These are phyloP conservation scores for Pichia inconspicua DNA, from an alignment of 1,139 yeast species.

Conservation along the genomic window DNA sequence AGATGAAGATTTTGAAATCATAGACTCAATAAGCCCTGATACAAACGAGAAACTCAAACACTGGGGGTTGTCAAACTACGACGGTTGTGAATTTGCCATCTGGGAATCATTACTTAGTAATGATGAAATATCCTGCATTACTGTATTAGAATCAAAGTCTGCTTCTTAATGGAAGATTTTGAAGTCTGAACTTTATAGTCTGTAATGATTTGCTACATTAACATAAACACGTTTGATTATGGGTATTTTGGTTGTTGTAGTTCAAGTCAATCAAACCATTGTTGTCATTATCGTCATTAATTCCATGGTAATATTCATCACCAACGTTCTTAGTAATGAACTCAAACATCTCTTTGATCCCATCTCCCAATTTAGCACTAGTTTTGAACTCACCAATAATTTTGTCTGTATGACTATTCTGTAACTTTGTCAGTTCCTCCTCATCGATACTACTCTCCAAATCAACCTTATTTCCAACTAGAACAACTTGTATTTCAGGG, in stretches of 20 bases:
- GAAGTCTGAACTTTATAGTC: too few relatives aligned
- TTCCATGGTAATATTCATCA: slow-evolving; percentile 24
- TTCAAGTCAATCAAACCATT: slow-evolving; percentile 23
- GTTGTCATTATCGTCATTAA: slow-evolving; percentile 12
- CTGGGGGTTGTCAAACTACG: slow-evolving; percentile 50
- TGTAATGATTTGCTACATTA: neutral
- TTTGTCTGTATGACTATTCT: slow-evolving; percentile 11
- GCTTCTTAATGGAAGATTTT: too few relatives aligned
- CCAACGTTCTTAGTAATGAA: slow-evolving; percentile 35
- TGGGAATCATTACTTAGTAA: slow-evolving; percentile 46
- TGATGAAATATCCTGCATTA: slow-evolving; percentile 17
- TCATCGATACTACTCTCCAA: slow-evolving; percentile 22
- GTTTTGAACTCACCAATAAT: slow-evolving; percentile 30
- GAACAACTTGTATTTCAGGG: slow-evolving; percentile 33
- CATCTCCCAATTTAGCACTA: slow-evolving; percentile 43
- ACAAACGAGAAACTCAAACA: slow-evolving; percentile 17
- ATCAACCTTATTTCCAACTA: slow-evolving; percentile 39
- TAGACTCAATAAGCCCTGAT: slow-evolving; percentile 6
- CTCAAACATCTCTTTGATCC: slow-evolving; percentile 37
- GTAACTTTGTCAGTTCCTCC: slow-evolving; percentile 16
- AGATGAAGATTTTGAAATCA: slow-evolving; percentile 22
- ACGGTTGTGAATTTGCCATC: slow-evolving; percentile 40
- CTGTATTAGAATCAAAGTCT: neutral
- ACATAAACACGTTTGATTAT: neutral
- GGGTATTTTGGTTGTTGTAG: slow-evolving; percentile 3